A percentile compares a stretch with the other conserved stretches of the same genome.
Conservation (phyloP, 2,329 filamentous ascomycete genomes). For the Penicillium frequentans region DNA sequence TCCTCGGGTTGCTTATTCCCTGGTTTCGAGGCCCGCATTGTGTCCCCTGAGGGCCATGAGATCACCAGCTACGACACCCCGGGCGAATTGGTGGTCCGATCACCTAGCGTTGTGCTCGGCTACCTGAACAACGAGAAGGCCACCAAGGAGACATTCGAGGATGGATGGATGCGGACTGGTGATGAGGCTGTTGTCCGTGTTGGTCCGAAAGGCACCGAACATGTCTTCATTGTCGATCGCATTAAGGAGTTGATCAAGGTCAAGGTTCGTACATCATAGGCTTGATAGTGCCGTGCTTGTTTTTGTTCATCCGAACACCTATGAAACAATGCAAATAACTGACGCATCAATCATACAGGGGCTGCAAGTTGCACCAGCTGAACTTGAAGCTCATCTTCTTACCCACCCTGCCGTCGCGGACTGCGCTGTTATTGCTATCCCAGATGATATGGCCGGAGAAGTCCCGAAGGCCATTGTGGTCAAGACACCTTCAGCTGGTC, state of each 20-base stretch:
- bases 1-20: conserved; percentile 72
- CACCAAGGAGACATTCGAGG: conserved; percentile 75
- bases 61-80: conserved; percentile 70
- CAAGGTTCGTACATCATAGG: conserved; percentile 53
- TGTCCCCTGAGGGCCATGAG: conserved; percentile 68
- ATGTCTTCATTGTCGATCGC: conserved; percentile 81
- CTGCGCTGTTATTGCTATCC: conserved; percentile 74
- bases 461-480: conserved; percentile 65
- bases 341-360: conserved; percentile 52
- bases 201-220: conserved; percentile 68
- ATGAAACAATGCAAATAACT: background rate
- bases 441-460: conserved; percentile 62
- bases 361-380: conserved; percentile 78
- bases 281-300: background rate
- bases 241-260: conserved; percentile 78
- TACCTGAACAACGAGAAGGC: conserved; percentile 87
- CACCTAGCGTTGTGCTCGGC: conserved; percentile 74
- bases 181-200: conserved; percentile 75
- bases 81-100: conserved; percentile 78
- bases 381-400: conserved; percentile 77
- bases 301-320: background rate
- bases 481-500: conserved; percentile 53
- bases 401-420: conserved; percentile 74
- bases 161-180: conserved; percentile 81
- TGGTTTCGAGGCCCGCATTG: conserved; percentile 63